Conservation (phyloP, 2,329 filamentous ascomycete genomes). For the Alternaria sp. region DNA sequence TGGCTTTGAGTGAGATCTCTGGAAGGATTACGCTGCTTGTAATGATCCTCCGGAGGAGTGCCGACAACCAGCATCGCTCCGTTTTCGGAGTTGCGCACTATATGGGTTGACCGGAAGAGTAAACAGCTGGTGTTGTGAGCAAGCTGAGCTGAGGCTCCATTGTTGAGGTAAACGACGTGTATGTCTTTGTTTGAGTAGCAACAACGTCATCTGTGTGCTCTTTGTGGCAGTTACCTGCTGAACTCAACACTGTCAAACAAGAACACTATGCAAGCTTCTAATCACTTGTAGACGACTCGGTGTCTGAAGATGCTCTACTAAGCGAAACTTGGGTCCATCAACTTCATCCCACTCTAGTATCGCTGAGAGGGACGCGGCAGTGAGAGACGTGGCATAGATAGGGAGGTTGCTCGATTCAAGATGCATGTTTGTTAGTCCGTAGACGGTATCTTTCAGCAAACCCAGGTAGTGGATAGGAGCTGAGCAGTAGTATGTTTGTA, state of each 20-base stretch:
- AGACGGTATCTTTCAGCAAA: no score
- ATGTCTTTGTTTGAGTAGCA: background rate
- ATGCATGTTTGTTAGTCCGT: no score
- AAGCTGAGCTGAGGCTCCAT: background rate
- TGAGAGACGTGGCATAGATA: no score
- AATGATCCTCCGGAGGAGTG: background rate
- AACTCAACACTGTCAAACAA: no score
- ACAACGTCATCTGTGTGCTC: background rate
- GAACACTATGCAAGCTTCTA: background rate
- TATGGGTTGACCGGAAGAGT: background rate
- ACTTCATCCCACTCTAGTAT: no score
- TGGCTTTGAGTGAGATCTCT: background rate
- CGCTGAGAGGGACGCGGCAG: no score
- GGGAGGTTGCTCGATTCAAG: no score
- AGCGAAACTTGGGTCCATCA: background rate
- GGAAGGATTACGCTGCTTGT: background rate
- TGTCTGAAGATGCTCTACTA: background rate
- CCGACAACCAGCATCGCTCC: background rate
- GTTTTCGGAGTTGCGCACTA: background rate
- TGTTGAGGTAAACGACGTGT: background rate
- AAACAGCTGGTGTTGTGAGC: background rate
- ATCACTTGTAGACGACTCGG: background rate
- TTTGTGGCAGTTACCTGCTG: background rate
- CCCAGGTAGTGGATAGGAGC: no score
- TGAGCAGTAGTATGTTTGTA: background rate